Conservation (phyloP, 306 rosid genomes). For the Carpinus fangiana region DNA sequence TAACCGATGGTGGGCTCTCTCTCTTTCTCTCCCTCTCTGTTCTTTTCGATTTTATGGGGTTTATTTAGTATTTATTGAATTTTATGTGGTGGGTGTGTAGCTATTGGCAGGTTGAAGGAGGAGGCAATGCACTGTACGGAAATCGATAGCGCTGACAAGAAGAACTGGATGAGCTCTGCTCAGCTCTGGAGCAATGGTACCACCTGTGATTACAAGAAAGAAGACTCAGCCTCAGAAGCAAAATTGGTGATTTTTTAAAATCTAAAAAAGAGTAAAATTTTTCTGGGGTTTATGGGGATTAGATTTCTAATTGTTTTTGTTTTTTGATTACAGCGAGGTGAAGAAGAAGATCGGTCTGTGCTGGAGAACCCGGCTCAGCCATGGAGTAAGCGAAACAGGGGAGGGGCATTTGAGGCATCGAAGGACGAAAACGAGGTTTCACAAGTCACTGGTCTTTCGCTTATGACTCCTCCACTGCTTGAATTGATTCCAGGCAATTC, state of each 20-base stretch:
- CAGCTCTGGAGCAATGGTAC: conserved; percentile 61
- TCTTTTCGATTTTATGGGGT: background rate
- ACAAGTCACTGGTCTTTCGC: conserved; percentile 50
- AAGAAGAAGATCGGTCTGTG: conserved; percentile 50
- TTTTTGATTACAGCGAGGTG: conserved; percentile 45
- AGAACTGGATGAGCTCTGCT: conserved; percentile 59
- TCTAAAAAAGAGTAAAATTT: background rate
- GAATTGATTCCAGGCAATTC: conserved; percentile 44
- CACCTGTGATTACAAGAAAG: conserved; percentile 29
- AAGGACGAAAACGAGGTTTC: conserved; percentile 50
- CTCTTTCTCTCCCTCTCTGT: background rate
- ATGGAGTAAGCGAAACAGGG: conserved; percentile 32
- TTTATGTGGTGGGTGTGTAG: conserved; percentile 38
- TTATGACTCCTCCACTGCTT: conserved; percentile 54
- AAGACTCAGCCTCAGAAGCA: conserved; percentile 22
- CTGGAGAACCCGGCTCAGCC: conserved; percentile 36
- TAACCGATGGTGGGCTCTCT: conserved; percentile 57
- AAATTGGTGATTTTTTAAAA: conserved; percentile 29
- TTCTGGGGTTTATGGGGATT: background rate
- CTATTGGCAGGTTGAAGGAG: conserved; percentile 61
- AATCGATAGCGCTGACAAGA: conserved; percentile 44
- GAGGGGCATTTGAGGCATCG: conserved; percentile 38
- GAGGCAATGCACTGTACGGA: conserved; percentile 33
- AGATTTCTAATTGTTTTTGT: background rate
- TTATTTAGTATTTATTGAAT: background rate